Percentiles rank a stretch among this genome's conserved stretches.
These are phyloP conservation scores for Catunica adiposa DNA, from an alignment of 2,329 filamentous ascomycete species.

Conservation along the genomic window DNA sequence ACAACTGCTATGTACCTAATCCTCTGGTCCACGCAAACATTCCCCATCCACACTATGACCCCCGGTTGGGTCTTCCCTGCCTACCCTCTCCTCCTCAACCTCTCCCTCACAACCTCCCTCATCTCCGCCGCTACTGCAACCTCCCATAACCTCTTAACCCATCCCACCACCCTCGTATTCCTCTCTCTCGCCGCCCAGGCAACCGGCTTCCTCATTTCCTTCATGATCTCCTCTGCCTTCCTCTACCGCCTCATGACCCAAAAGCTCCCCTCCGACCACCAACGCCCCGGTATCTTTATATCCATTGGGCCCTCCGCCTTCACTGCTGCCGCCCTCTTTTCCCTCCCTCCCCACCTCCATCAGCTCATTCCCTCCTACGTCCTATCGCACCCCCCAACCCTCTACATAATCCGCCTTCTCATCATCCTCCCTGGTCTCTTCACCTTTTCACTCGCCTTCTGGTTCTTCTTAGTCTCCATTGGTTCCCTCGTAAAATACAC, in stretches of 20 bases:
- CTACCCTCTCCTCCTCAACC: constrained; percentile 63
- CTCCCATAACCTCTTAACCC: constrained; percentile 18
- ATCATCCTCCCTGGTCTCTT: constrained; percentile 52
- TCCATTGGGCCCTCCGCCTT: constrained; percentile 59
- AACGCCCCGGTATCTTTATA: constrained; percentile 71
- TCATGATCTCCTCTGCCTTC: background rate
- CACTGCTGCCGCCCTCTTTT: constrained; percentile 26
- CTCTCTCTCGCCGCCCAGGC: background rate
- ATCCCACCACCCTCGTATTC: background rate
- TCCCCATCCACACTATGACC: constrained; percentile 66
- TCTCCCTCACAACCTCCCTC: constrained; percentile 50
- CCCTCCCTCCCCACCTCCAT: background rate
- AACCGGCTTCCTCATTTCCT: background rate
- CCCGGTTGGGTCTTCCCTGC: constrained; percentile 79
- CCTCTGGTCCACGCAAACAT: constrained; percentile 45
- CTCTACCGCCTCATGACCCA: constrained; percentile 34
- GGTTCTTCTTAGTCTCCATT: constrained; percentile 71
- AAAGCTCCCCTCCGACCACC: constrained; percentile 58
- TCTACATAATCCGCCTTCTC: constrained; percentile 30
- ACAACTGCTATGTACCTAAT: constrained; percentile 59
- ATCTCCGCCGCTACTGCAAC: constrained; percentile 31
- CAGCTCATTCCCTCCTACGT: constrained; percentile 24
- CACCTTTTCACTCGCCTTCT: constrained; percentile 69
- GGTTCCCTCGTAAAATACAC: constrained; percentile 57
- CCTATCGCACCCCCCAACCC: constrained; percentile 25